These are phyloP conservation scores for Ilyonectria destructans DNA, from an alignment of 2,329 filamentous ascomycete genomes.

Conservation along the genomic window DNA sequence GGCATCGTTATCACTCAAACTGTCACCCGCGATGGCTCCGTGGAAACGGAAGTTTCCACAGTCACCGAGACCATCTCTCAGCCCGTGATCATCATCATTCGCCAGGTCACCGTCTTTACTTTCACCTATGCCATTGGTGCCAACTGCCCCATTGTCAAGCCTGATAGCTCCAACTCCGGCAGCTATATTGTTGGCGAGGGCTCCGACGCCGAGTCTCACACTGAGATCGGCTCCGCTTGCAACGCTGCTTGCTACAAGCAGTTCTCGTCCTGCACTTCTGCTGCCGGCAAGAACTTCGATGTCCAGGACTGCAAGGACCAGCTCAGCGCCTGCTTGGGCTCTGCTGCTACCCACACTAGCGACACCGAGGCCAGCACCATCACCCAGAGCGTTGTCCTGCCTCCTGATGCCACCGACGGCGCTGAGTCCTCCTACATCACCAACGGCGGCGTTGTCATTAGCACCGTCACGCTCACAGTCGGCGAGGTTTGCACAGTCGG, in stretches of 20 bases:
- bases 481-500: constrained; percentile 47
- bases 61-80: constrained; percentile 30
- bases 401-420: constrained; percentile 43
- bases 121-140: constrained; percentile 44
- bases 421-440: constrained; percentile 40
- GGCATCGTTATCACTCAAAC: constrained; percentile 23
- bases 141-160: constrained; percentile 47
- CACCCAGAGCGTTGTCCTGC: constrained; percentile 48
- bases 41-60: constrained; percentile 26
- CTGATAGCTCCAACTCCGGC: constrained; percentile 35
- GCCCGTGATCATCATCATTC: constrained; percentile 28
- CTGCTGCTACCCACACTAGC: constrained; percentile 45
- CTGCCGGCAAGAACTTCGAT: constrained; percentile 46
- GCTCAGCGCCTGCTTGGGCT: constrained; percentile 44
- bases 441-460: constrained; percentile 44
- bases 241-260: constrained; percentile 47
- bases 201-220: constrained; percentile 38
- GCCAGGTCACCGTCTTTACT: constrained; percentile 36
- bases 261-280: constrained; percentile 43
- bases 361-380: constrained; percentile 38
- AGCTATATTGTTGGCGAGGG: constrained; percentile 44
- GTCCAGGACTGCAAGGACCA: constrained; percentile 47
- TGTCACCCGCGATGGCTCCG: constrained; percentile 16
- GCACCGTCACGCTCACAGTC: constrained; percentile 47
- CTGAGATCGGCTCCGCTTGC: constrained; percentile 43